Evolutionary conservation across 768 basidiomycete species (phyloP).

Genomic region (Gyrodon lividus): DNA sequence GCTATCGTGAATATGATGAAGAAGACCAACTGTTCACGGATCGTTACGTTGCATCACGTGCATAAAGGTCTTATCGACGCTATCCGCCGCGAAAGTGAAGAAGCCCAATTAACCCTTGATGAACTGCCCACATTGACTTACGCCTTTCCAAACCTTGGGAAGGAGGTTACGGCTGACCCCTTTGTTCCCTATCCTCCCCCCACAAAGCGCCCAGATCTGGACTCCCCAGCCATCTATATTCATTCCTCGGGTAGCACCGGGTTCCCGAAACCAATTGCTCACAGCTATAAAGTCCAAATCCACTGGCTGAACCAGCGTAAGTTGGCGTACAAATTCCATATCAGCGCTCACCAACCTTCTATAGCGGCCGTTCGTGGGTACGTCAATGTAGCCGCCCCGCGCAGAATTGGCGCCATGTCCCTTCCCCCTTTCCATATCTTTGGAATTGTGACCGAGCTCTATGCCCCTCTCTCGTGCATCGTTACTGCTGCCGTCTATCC

Average conservation of each 20-base stretch:
- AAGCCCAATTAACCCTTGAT: conserved; percentile 7
- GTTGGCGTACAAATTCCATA: conserved; percentile 1
- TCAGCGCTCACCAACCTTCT: neutral
- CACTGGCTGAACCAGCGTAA: conserved; percentile 38
- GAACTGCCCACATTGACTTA: conserved; percentile 20
- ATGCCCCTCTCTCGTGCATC: conserved; percentile 18
- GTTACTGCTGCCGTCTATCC: conserved; percentile 24
- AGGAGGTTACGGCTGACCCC: conserved; percentile 22
- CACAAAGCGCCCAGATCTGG: conserved; percentile 19
- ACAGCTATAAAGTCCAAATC: conserved; percentile 32
- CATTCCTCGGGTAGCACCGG: conserved; percentile 53
- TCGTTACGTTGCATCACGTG: conserved; percentile 18
- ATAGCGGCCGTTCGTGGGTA: conserved; percentile 6
- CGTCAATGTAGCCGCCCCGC: conserved; percentile 9
- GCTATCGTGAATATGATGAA: conserved; percentile 33
- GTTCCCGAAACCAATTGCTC: conserved; percentile 46
- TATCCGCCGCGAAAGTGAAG: neutral
- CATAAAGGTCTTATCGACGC: conserved; percentile 16
- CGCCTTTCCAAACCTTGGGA: conserved; percentile 43
- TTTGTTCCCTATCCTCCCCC: conserved; percentile 19
- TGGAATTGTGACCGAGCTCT: conserved; percentile 17
- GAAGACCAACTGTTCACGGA: conserved; percentile 17
- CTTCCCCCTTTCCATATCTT: conserved; percentile 29
- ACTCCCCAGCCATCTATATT: conserved; percentile 42
- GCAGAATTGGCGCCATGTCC: conserved; percentile 21